Base-by-base conservation (phyloP, 306 rosid species). In the Begonia fuchsioides region DNA sequence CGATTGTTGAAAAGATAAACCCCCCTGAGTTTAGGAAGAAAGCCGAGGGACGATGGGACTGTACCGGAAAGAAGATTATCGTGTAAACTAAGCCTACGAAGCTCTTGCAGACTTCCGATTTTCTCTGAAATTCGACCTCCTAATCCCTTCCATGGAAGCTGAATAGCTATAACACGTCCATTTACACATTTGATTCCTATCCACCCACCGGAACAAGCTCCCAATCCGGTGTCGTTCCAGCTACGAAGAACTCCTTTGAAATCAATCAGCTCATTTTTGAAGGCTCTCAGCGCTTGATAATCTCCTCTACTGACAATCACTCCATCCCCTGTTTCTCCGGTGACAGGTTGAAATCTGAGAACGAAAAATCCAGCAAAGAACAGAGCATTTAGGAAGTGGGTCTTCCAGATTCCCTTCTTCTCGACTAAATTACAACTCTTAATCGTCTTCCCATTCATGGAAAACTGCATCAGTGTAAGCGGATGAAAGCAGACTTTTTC, bases 181-280 rank as follows among this genome's bases (percentile, higher is more conserved):
- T 75, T 79, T 26, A 73, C 76, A 58, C 98, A 90, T 59, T 90
- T 90, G 68, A 90, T 85, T 43, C 98, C 98, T 12, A 54, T 74
- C 98, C 98, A 90, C 6, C 74, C 59, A 32, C 97, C 98, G 3
- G 94, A 85, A 64, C 98, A 90, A 49, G 81, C 85, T 60, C 87
- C 94, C 17, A 56, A 1, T 1, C 86, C 88, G 56, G 77, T 85
- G 20, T 74, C 87, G 49, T 84, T 90, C 95, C 98, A 90, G 79
- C 81, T 85, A 17, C 70, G 76, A 17, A 90, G 54, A 8, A 66
- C 60, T 43, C 98, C 95, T 26, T 39, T 85, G 18, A 45, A 53
- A 53, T 90, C 95, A 10, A 79, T 55, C 0, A 90, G 60, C 12
- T 82, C 92, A 1, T 55, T 52, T 62, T 85, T 84, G 45, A 90